A percentile compares a stretch with the other conserved stretches of the same genome.
phyloP scores from a whole-genome alignment of 176 grass and related monocot genomes.

The Saccharum officinarum region DNA sequence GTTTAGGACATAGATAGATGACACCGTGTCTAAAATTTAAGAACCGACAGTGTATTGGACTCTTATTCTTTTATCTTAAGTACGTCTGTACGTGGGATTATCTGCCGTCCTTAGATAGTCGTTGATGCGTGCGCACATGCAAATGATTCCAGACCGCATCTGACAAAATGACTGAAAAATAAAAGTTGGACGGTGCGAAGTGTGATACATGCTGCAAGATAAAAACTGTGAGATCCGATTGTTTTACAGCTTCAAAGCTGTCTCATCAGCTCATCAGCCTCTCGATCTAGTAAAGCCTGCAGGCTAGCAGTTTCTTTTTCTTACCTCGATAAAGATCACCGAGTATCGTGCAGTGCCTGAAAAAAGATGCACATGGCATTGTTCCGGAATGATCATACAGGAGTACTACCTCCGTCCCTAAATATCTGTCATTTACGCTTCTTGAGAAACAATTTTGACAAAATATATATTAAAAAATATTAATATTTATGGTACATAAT shows the following conservation, averaged over 20 bases:
- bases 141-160: background rate
- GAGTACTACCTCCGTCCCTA: too few relatives aligned
- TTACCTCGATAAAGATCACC: background rate
- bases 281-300: background rate
- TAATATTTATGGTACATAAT: too few relatives aligned
- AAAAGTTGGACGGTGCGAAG: background rate
- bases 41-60: too few relatives aligned
- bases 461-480: too few relatives aligned
- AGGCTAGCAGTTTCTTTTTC: background rate
- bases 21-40: too few relatives aligned
- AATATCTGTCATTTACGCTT: too few relatives aligned
- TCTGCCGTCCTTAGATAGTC: background rate
- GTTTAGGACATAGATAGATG: too few relatives aligned
- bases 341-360: background rate
- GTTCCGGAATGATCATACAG: background rate
- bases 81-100: background rate
- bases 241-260: background rate
- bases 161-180: background rate
- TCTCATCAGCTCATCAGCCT: background rate
- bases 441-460: too few relatives aligned
- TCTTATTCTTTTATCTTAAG: background rate
- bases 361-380: background rate
- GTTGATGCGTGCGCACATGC: background rate
- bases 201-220: background rate
- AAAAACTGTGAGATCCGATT: background rate